phyloP scores from a whole-genome alignment of 2,329 filamentous ascomycete species.

The Decorospora gaudefroyi region DNA sequence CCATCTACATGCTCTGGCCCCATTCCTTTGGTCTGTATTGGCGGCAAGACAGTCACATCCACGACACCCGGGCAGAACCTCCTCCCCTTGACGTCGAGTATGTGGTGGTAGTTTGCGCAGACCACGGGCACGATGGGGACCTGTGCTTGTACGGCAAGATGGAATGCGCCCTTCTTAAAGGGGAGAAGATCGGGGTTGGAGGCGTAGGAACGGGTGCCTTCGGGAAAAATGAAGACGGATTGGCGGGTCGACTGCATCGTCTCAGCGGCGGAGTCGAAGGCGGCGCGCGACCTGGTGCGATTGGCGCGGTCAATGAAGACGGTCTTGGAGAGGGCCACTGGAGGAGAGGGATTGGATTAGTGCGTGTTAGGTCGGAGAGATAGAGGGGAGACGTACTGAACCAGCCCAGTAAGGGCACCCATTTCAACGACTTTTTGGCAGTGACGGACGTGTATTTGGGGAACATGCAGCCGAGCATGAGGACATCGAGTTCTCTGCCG shows the following conservation, averaged over 20 bases:
- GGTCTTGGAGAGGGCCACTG: constrained; percentile 73
- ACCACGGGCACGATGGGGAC: constrained; percentile 87
- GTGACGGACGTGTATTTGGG: constrained; percentile 91
- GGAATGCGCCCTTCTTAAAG: constrained; percentile 99
- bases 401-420: constrained; percentile 85
- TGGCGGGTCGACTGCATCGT: constrained; percentile 71
- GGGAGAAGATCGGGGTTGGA: constrained; percentile 79
- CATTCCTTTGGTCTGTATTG: constrained; percentile 44
- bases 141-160: constrained; percentile 89
- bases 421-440: constrained; percentile 82
- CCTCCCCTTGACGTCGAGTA: constrained; percentile 53
- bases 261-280: constrained; percentile 79
- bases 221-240: constrained; percentile 85
- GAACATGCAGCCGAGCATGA: constrained; percentile 87
- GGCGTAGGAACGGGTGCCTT: constrained; percentile 90
- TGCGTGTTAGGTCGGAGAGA: constrained; percentile 5
- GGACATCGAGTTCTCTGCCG: constrained; percentile 77
- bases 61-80: constrained; percentile 55
- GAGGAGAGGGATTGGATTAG: no score
- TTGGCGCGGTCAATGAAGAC: constrained; percentile 96
- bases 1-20: constrained; percentile 43
- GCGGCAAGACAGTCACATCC: constrained; percentile 55
- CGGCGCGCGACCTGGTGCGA: constrained; percentile 76
- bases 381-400: constrained; percentile 64
- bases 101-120: constrained; percentile 56